A percentile compares a stretch with the other conserved stretches of the same genome.
Conservation (phyloP, 805 yeast genomes). For the Suhomyces tanzawaensis region DNA sequence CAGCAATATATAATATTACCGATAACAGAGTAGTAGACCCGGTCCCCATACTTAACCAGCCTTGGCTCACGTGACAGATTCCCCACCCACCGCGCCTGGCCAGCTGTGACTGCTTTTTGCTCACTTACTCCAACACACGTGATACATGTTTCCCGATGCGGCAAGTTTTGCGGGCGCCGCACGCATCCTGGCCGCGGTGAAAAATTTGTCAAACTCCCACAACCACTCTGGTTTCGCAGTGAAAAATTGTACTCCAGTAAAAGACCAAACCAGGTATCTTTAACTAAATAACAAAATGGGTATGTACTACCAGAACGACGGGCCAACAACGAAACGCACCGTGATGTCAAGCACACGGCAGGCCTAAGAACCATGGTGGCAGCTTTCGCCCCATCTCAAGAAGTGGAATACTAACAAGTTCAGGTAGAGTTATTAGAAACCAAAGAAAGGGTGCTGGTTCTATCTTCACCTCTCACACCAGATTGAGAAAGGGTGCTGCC, state of each 20-base stretch:
- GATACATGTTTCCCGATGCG: not conserved
- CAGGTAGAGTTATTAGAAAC: conserved; percentile 99
- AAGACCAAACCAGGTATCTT: conserved; percentile 2
- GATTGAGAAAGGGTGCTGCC: conserved; percentile 99
- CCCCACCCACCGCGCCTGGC: too few relatives aligned
- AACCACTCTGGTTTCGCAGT: not conserved
- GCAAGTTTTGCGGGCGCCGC: conserved; percentile 1
- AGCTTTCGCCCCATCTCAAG: too few relatives aligned
- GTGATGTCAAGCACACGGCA: too few relatives aligned
- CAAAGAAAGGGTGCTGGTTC: conserved; percentile 99
- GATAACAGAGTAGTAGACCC: too few relatives aligned
- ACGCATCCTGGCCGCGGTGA: not conserved
- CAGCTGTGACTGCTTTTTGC: conserved; percentile 8
- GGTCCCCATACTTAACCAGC: too few relatives aligned
- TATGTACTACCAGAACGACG: conserved; percentile 9
- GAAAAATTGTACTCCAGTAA: conserved; percentile 1
- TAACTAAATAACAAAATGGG: conserved; percentile 15
- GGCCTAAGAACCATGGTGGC: too few relatives aligned
- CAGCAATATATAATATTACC: conserved; percentile 1
- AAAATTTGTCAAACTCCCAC: conserved; percentile 2
- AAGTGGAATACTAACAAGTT: conserved; percentile 11
- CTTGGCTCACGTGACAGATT: conserved; percentile 2
- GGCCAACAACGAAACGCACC: not conserved
- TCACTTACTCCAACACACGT: not conserved
- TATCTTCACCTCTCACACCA: conserved; percentile 99